phyloP scores from a whole-genome alignment of 139 green algal species.

The Eudorina sp. region DNA sequence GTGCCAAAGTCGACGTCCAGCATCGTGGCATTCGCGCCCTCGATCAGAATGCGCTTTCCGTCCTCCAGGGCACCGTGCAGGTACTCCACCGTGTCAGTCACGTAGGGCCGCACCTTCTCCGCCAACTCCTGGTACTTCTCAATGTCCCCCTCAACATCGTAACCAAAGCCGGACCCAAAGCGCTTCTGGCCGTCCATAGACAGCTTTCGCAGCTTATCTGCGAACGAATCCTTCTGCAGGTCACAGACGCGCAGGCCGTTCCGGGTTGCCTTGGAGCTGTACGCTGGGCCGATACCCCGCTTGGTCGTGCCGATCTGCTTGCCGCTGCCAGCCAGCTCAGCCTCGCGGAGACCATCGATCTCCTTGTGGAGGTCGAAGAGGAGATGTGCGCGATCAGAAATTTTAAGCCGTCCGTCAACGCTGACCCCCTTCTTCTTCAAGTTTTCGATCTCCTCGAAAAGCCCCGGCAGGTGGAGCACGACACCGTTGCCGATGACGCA shows the following conservation, averaged over 20 bases:
- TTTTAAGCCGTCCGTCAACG: conserved; percentile 78
- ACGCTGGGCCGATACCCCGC: conserved; percentile 97
- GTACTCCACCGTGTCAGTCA: conserved; percentile 91
- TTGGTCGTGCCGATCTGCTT: conserved; percentile 98
- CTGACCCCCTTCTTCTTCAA: conserved; percentile 71
- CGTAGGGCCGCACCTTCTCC: conserved; percentile 75
- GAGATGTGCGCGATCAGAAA: conserved; percentile 94
- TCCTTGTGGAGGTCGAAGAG: conserved; percentile 99
- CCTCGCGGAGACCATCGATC: conserved; percentile 95
- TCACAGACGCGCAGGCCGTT: conserved; percentile 96
- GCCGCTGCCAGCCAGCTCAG: conserved; percentile 82
- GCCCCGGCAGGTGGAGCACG: conserved; percentile 94
- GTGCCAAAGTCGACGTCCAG: conserved; percentile 99
- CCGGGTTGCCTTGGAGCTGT: conserved; percentile 95
- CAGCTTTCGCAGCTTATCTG: conserved; percentile 82
- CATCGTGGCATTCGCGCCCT: conserved; percentile 99
- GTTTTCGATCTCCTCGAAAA: conserved; percentile 95
- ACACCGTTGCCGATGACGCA: conserved; percentile 98
- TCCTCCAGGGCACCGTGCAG: conserved; percentile 76
- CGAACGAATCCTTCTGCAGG: conserved; percentile 80
- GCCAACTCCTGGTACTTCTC: conserved; percentile 82
- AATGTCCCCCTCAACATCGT: conserved; percentile 93
- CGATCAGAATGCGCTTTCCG: conserved; percentile 94
- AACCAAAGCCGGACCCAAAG: conserved; percentile 81
- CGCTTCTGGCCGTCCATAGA: conserved; percentile 79